Evolutionary conservation across 2,329 filamentous ascomycete genomes (phyloP).

Genomic region (Xylariaceae sp.): DNA sequence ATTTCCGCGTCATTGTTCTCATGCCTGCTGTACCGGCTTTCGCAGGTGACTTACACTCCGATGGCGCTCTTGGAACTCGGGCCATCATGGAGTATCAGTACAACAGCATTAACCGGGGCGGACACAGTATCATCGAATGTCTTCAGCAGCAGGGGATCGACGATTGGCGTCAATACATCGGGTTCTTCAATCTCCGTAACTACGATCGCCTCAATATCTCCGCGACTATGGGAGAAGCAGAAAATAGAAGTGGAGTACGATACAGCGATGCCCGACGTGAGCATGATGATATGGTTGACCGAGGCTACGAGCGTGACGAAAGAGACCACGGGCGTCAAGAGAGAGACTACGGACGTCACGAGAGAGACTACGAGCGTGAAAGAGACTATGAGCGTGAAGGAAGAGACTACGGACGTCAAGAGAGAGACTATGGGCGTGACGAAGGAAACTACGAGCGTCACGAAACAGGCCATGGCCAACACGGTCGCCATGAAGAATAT

Average conservation of each 20-base stretch:
- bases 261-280: constrained; percentile 66
- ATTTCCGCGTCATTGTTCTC: constrained; percentile 72
- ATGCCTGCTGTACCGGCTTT: constrained; percentile 83
- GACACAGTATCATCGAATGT: constrained; percentile 73
- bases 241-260: constrained; percentile 61
- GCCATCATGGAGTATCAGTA: constrained; percentile 92
- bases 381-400: too few species aligned
- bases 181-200: constrained; percentile 81
- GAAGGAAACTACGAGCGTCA: constrained; percentile 34
- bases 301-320: constrained; percentile 34
- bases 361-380: too few species aligned
- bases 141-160: constrained; percentile 62
- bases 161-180: constrained; percentile 70
- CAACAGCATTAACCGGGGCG: constrained; percentile 72
- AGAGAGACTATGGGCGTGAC: constrained; percentile 18
- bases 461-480: constrained; percentile 28
- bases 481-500: constrained; percentile 42
- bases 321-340: constrained; percentile 33
- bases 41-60: constrained; percentile 72
- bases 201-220: constrained; percentile 80
- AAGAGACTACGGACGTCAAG: too few species aligned
- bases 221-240: constrained; percentile 56
- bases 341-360: constrained; percentile 26
- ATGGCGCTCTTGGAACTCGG: constrained; percentile 71
- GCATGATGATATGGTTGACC: constrained; percentile 57